Percentiles rank a stretch among this genome's conserved stretches.
phyloP scores from a whole-genome alignment of 1,284 basidiomycete genomes.

The Phellopilus nigrolimitatus region DNA sequence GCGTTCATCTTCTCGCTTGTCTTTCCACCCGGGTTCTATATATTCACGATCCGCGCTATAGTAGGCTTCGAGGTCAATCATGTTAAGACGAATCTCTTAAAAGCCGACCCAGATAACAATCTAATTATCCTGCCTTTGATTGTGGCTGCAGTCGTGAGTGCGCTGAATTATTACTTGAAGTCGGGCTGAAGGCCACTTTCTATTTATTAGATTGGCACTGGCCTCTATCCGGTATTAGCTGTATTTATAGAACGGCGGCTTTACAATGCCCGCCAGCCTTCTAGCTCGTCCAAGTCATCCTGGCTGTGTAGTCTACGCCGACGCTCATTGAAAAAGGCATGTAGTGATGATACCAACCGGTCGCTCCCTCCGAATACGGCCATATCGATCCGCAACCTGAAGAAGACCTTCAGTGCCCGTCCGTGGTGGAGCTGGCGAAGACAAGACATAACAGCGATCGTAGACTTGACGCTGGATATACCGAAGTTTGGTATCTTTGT shows the following conservation, averaged over 20 bases:
- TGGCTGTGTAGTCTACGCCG: slow-evolving; percentile 27
- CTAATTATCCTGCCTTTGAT: slow-evolving; percentile 56
- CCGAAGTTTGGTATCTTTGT: slow-evolving; percentile 72
- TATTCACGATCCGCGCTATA: slow-evolving; percentile 65
- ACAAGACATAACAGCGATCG: slow-evolving; percentile 51
- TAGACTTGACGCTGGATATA: slow-evolving; percentile 59
- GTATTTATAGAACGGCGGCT: slow-evolving; percentile 52
- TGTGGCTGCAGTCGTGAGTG: slow-evolving; percentile 56
- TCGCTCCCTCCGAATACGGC: slow-evolving; percentile 40
- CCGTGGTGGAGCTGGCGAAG: slow-evolving; percentile 28
- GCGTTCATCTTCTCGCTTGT: slow-evolving; percentile 63
- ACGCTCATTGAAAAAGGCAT: too few species aligned
- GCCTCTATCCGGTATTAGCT: slow-evolving; percentile 67
- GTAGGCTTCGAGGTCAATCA: slow-evolving; percentile 62
- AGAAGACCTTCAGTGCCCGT: slow-evolving; percentile 48
- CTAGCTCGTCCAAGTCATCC: slow-evolving; percentile 25
- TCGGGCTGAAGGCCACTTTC: not conserved
- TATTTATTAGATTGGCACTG: slow-evolving; percentile 53
- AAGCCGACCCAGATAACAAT: slow-evolving; percentile 55
- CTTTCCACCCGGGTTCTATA: slow-evolving; percentile 72
- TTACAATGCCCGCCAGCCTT: slow-evolving; percentile 54
- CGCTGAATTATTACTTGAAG: slow-evolving; percentile 5
- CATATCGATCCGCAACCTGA: slow-evolving; percentile 55
- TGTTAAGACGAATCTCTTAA: slow-evolving; percentile 45
- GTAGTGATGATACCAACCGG: slow-evolving; percentile 22